phyloP scores from a whole-genome alignment of 176 grass and related monocot genomes.

The Carex scoparia region DNA sequence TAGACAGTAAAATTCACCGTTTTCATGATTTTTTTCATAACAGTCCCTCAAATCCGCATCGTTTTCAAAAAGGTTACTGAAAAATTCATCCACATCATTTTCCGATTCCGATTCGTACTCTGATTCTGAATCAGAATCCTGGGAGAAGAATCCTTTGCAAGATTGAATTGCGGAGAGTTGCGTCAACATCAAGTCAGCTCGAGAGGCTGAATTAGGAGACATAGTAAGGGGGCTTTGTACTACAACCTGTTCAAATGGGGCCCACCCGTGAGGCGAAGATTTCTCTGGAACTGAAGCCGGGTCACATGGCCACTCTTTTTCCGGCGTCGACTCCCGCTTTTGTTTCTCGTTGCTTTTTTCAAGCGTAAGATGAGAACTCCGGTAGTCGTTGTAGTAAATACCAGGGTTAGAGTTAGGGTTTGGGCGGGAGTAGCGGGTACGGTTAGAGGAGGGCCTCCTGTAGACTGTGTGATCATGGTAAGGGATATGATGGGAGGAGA shows the following conservation, averaged over 20 bases:
- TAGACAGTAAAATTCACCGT: conserved; percentile 54
- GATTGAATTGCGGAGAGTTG: conserved; percentile 26
- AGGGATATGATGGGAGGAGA: neutral
- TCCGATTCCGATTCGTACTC: conserved; percentile 33
- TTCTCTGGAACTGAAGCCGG: neutral
- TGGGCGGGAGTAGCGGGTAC: neutral
- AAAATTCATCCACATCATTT: conserved; percentile 14
- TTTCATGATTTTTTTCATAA: conserved; percentile 49
- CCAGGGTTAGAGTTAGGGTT: neutral
- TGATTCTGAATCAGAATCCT: neutral
- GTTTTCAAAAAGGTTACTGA: conserved; percentile 36
- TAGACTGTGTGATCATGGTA: neutral
- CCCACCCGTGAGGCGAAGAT: neutral
- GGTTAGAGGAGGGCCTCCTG: neutral
- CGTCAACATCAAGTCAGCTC: neutral
- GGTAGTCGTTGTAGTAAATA: neutral
- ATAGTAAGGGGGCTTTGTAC: neutral
- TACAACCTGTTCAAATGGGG: neutral
- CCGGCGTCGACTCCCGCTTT: neutral
- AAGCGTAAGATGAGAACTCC: neutral
- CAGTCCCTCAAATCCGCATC: conserved; percentile 31
- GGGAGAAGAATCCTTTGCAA: conserved; percentile 41
- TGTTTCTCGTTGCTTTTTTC: neutral
- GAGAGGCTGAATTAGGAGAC: neutral
- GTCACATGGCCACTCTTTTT: conserved; percentile 5